Evolutionary conservation across 2,329 filamentous ascomycete genomes (phyloP).

Genomic region (Aspergillus ustus): DNA sequence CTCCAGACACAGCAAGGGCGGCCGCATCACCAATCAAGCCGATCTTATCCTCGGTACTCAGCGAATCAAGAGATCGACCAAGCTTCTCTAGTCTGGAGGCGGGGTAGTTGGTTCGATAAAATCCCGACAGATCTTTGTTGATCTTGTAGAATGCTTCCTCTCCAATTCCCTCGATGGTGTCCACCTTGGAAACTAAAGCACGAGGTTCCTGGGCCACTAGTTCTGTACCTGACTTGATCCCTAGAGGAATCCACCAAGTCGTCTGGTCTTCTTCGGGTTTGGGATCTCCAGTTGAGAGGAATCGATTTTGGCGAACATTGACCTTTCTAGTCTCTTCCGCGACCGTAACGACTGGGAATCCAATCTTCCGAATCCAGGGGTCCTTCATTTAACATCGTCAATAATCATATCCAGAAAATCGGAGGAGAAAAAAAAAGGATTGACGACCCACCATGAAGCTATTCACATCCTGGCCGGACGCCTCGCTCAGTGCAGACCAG

Average conservation of each 20-base stretch:
- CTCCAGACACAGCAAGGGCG: conserved; percentile 84
- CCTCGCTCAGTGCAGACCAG: conserved; percentile 85
- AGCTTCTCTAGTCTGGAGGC: conserved; percentile 81
- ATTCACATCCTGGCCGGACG: conserved; percentile 84
- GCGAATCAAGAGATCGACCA: conserved; percentile 72
- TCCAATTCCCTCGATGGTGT: conserved; percentile 68
- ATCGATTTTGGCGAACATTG: conserved; percentile 81
- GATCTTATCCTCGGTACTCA: conserved; percentile 89
- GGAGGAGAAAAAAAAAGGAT: not conserved
- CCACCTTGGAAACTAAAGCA: conserved; percentile 75
- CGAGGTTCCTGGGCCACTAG: conserved; percentile 65
- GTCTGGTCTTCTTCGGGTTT: conserved; percentile 90
- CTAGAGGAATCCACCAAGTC: conserved; percentile 93
- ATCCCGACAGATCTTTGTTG: conserved; percentile 86
- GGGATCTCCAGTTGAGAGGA: conserved; percentile 88
- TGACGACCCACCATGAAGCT: conserved; percentile 70
- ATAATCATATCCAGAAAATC: conserved; percentile 4
- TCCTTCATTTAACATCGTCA: conserved; percentile 47
- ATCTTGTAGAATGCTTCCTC: conserved; percentile 90
- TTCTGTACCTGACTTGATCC: conserved; percentile 75
- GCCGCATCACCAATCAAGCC: conserved; percentile 88
- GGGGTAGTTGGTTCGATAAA: conserved; percentile 92
- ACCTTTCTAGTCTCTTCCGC: conserved; percentile 83
- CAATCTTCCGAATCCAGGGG: conserved; percentile 93
- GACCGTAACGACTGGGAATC: conserved; percentile 87